Conservation (phyloP, 305 asterid genomes). For the Fraxinus ornus region DNA sequence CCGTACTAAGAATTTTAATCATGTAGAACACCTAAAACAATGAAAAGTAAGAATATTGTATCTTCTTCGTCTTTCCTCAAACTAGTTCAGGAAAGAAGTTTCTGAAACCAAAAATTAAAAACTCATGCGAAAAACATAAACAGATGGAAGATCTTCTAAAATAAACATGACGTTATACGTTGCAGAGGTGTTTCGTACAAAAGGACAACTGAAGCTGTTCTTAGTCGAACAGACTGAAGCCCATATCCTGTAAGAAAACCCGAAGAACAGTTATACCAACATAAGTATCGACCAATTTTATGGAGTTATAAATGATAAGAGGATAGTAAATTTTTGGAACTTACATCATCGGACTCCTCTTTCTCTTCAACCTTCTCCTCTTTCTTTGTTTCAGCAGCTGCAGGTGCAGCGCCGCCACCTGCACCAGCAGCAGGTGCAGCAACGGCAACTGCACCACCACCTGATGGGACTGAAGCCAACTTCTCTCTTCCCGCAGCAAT, state of each 20-base stretch:
- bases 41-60: no score
- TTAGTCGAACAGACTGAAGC: conserved; percentile 41
- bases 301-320: not conserved
- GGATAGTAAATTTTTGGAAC: not conserved
- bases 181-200: not conserved
- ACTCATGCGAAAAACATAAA: not conserved
- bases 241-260: conserved; percentile 34
- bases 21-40: not conserved
- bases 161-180: not conserved
- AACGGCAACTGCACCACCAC: conserved; percentile 37
- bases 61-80: no score
- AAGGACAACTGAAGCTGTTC: not conserved
- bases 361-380: conserved; percentile 45
- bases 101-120: not conserved
- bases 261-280: not conserved
- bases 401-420: conserved; percentile 25
- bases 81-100: not conserved
- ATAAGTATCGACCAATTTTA: not conserved
- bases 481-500: conserved; percentile 64
- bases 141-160: not conserved
- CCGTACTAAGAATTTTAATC: not conserved
- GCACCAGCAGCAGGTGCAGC: conserved; percentile 29
- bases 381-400: conserved; percentile 35
- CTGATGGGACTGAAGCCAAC: conserved; percentile 43
- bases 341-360: conserved; percentile 42